phyloP scores from a whole-genome alignment of 2,329 filamentous ascomycete species.

The Immersiporthe knoxdaviesiana region DNA sequence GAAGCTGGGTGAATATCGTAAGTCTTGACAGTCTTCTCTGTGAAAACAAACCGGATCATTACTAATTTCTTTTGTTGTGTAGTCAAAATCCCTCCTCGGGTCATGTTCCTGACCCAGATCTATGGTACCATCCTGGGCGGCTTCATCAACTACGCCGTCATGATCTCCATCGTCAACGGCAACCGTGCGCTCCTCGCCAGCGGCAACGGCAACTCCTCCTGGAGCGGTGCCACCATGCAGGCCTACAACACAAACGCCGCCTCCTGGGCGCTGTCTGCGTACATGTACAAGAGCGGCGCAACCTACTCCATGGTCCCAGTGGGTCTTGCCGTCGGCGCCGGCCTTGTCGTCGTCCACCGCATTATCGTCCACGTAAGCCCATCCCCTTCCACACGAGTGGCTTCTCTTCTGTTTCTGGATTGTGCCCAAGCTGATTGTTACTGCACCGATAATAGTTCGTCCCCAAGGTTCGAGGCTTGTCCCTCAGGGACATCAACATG shows the following conservation, averaged over 20 bases:
- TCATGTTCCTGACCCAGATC: conserved; percentile 60
- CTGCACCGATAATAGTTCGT: conserved; percentile 44
- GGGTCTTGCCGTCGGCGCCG: conserved; percentile 53
- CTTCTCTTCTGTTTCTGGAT: too few relatives aligned
- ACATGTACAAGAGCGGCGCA: conserved; percentile 53
- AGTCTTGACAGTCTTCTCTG: too few relatives aligned
- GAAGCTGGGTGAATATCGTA: conserved; percentile 63
- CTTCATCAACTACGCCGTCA: conserved; percentile 58
- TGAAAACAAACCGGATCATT: too few relatives aligned
- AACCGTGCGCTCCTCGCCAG: conserved; percentile 52
- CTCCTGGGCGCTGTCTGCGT: conserved; percentile 55
- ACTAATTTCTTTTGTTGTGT: background rate
- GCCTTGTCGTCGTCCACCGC: conserved; percentile 48
- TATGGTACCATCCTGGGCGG: conserved; percentile 59
- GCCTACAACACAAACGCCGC: conserved; percentile 51
- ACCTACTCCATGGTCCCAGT: conserved; percentile 53
- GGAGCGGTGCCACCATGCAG: conserved; percentile 58
- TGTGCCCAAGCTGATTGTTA: conserved; percentile 11
- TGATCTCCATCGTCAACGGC: conserved; percentile 55
- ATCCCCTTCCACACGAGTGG: too few relatives aligned
- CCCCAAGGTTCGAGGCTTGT: conserved; percentile 49
- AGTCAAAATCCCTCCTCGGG: conserved; percentile 58
- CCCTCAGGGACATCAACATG: conserved; percentile 51
- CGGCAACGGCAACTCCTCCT: conserved; percentile 51
- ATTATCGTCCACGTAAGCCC: conserved; percentile 45